Conservation (phyloP, 371 early-diverging fungal genomes). For the Mucor irregularis region DNA sequence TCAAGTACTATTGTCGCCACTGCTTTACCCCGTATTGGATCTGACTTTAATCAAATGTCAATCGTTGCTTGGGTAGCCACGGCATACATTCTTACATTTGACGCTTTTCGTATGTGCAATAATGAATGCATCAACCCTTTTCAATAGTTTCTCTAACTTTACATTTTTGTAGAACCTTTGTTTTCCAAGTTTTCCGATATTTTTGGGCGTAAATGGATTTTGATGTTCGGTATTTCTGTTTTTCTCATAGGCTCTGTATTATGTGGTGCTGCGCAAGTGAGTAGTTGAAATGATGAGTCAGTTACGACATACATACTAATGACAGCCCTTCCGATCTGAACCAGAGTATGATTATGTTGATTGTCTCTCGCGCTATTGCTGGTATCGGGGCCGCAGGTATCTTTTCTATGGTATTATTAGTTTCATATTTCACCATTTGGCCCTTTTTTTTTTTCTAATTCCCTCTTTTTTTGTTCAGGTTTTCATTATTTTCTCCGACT, state of each 20-base stretch:
- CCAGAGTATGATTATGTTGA: constrained; percentile 64
- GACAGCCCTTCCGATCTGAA: not conserved
- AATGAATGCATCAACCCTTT: not conserved
- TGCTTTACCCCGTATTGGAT: constrained; percentile 73
- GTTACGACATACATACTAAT: not conserved
- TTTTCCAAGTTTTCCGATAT: constrained; percentile 72
- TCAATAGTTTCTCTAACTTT: not conserved
- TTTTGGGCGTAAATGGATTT: constrained; percentile 69
- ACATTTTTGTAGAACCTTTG: constrained; percentile 36
- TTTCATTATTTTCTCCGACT: constrained; percentile 66
- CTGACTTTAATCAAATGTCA: constrained; percentile 61
- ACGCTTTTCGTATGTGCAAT: constrained; percentile 27
- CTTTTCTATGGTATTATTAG: constrained; percentile 34
- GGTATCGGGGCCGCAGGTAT: constrained; percentile 70
- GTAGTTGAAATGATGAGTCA: not conserved
- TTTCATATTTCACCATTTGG: not conserved
- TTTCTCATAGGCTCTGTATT: constrained; percentile 65
- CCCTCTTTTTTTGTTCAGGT: constrained; percentile 16
- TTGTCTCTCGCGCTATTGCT: constrained; percentile 59
- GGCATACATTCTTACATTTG: constrained; percentile 54
- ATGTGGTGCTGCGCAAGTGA: constrained; percentile 57
- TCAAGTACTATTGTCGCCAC: constrained; percentile 67
- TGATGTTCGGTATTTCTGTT: constrained; percentile 54
- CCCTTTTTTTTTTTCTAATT: not conserved
- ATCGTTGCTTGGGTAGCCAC: constrained; percentile 69